Base-by-base conservation (phyloP, 2,329 filamentous ascomycete genomes). In the Neodidymelliopsis sp. region DNA sequence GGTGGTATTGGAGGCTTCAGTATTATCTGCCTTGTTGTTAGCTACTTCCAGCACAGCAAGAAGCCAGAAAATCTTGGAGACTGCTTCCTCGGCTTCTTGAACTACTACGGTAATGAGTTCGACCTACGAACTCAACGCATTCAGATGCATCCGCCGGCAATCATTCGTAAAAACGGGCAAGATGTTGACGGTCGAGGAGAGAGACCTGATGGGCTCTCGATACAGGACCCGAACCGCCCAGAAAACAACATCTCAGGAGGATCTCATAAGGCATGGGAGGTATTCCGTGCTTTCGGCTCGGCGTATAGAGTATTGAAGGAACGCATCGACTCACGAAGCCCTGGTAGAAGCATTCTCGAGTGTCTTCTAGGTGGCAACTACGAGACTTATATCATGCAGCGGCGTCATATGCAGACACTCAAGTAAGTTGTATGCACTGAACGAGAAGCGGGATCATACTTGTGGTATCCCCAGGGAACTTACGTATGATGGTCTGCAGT, bases 1-100 rank as follows among this genome's bases (percentile, higher is more conserved):
- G 94, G 94, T 46, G 94, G 94, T 2, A 85, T 99, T 41, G 94
- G 94, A 43, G 94, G 94, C 2, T 97, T 97, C 69, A 90, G 91
- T 1, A 88, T 96, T 56, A 97, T 93, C 46, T 99, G 94, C 76
- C 80, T 99, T 54, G 90, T 97, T 5, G 90, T 94, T 49, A 94
- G 89, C 77, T 85, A 96, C 72, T 79, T 90, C 57, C 84, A 91
- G 78, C 90, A 91, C 8, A 78, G 82, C 1, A 79, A 85, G 9
- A 56, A 61, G 27, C 28, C 55, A 4, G 59, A 61, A 27, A 86
- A 95, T 59, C 81, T 96, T 1, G 92, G 91, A 10, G 84, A 91
- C 59, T 78, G 95, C 42, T 79, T 99, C 8, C 83, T 97, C 72
- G 85, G 91, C 53, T 97, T 99, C 69, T 84, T 99, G 20, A 84